Evolutionary conservation across 2,329 filamentous ascomycete species (phyloP).

Genomic region (Epichloe amarillans): DNA sequence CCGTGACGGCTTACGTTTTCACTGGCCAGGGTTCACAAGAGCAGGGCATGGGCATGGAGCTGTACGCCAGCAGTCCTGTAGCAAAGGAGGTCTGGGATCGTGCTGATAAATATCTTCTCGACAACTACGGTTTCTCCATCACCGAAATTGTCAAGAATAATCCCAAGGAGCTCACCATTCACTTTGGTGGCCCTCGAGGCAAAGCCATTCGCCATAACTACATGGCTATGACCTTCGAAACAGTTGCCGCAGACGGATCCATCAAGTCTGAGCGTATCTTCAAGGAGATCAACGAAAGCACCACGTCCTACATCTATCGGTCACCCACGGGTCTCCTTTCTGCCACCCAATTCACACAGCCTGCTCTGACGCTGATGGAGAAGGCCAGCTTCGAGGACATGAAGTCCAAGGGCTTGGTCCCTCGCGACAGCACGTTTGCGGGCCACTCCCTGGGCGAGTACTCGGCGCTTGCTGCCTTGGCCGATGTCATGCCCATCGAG

Average conservation of each 20-base stretch:
- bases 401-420: conserved; percentile 91
- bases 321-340: conserved; percentile 91
- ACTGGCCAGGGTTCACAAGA: conserved; percentile 97
- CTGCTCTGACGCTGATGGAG: conserved; percentile 95
- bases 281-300: conserved; percentile 90
- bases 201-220: conserved; percentile 98
- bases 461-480: conserved; percentile 86
- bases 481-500: conserved; percentile 99
- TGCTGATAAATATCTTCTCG: conserved; percentile 94
- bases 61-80: conserved; percentile 85
- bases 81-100: conserved; percentile 97
- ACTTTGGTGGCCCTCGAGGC: conserved; percentile 92
- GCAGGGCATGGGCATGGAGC: conserved; percentile 99
- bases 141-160: conserved; percentile 99
- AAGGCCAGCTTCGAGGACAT: conserved; percentile 99
- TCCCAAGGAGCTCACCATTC: conserved; percentile 94
- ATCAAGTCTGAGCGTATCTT: conserved; percentile 99
- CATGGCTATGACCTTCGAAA: conserved; percentile 99
- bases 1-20: conserved; percentile 92
- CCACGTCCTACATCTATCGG: conserved; percentile 90
- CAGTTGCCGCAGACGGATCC: conserved; percentile 78
- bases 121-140: conserved; percentile 97
- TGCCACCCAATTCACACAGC: conserved; percentile 96
- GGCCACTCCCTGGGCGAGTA: conserved; percentile 99
- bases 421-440: conserved; percentile 91